These are phyloP conservation scores for Aspergillus terreus DNA, from an alignment of 2,329 filamentous ascomycete species.

Conservation along the genomic window DNA sequence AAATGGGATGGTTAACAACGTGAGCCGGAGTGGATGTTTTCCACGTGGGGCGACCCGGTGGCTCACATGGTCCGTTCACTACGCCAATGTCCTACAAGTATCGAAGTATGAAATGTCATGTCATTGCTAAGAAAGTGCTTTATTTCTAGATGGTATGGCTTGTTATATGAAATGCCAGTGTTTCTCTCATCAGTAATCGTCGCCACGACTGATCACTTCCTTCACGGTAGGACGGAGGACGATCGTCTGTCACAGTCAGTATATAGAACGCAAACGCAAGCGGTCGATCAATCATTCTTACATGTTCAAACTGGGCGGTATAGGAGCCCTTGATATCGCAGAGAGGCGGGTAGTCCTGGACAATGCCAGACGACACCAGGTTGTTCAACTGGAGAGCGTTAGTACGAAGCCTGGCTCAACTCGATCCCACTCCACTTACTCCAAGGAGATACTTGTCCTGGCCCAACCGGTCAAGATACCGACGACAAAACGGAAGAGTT, in stretches of 20 bases:
- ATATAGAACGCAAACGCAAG: background rate
- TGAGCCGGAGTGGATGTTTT: conserved; percentile 25
- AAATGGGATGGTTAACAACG: conserved; percentile 6
- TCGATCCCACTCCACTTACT: conserved; percentile 47
- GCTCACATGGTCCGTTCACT: background rate
- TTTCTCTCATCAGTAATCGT: conserved; percentile 65
- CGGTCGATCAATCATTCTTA: conserved; percentile 47
- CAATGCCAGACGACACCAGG: conserved; percentile 75
- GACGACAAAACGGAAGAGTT: conserved; percentile 83
- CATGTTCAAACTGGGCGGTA: conserved; percentile 91
- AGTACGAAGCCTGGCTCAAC: background rate
- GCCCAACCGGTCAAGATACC: conserved; percentile 88
- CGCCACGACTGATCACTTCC: conserved; percentile 81
- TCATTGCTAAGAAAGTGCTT: background rate
- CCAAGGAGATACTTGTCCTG: conserved; percentile 92
- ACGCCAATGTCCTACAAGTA: background rate
- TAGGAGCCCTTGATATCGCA: conserved; percentile 92
- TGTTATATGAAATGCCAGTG: background rate
- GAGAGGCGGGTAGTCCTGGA: conserved; percentile 85
- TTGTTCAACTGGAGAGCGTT: conserved; percentile 66
- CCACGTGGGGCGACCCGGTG: conserved; percentile 35
- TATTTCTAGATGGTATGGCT: background rate
- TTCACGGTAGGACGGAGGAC: conserved; percentile 75
- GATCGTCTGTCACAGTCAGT: conserved; percentile 56
- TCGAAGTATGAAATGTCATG: background rate